Percentiles rank a stretch among this genome's conserved stretches.
These are phyloP conservation scores for Pichia sp. DNA, from an alignment of 1,139 yeast genomes.

Conservation along the genomic window DNA sequence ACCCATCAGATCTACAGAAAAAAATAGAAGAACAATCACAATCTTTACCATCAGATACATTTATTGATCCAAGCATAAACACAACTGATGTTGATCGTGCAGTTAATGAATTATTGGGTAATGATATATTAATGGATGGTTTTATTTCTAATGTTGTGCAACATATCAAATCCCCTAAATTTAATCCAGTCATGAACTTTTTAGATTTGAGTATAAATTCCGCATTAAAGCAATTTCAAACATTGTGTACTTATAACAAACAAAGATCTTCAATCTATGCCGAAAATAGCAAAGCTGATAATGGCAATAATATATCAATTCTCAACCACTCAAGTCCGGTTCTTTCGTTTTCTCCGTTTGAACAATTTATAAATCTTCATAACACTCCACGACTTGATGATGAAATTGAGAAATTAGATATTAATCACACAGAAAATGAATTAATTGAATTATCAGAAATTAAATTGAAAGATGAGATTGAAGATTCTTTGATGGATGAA, in stretches of 20 bases:
- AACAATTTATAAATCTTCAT: slow-evolving; percentile 1
- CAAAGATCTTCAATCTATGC: no score
- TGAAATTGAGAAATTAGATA: not conserved
- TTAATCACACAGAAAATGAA: no score
- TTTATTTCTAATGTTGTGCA: slow-evolving; percentile 16
- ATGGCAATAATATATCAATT: no score
- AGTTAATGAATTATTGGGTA: slow-evolving; percentile 10
- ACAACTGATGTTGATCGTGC: slow-evolving; percentile 7
- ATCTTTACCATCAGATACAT: not conserved
- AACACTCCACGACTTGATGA: not conserved
- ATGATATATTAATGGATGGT: slow-evolving; percentile 5
- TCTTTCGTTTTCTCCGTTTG: not conserved
- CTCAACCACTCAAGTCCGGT: no score
- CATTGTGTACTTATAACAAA: no score
- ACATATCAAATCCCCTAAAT: slow-evolving; percentile 20
- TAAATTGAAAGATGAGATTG: no score
- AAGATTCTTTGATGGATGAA: no score
- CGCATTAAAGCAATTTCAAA: slow-evolving; percentile 9
- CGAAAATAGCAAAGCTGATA: no score
- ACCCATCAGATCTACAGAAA: not conserved
- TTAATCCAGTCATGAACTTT: slow-evolving; percentile 15
- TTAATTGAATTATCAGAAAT: no score
- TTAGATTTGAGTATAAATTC: slow-evolving; percentile 13
- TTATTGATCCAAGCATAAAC: not conserved
- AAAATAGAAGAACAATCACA: not conserved